Conservation (phyloP, 169 alveolate species). For the Amoebophrya sp. region DNA sequence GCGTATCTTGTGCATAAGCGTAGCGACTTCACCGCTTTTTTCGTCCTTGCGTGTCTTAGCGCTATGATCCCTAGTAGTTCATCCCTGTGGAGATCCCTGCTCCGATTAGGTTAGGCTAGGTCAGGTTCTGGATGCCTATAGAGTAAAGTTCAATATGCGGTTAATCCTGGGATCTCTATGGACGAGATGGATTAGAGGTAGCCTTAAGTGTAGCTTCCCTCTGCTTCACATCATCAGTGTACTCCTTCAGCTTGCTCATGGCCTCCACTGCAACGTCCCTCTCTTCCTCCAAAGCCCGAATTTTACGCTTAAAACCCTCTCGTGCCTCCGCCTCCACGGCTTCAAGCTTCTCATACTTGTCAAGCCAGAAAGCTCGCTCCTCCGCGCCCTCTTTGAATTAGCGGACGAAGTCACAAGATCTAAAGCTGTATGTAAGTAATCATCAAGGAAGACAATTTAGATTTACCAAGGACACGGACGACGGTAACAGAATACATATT, state of each 20-base stretch:
- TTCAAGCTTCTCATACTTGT: neutral
- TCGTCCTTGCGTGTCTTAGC: neutral
- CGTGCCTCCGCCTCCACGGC: neutral
- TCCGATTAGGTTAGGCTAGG: too few species aligned
- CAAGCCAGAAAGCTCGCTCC: neutral
- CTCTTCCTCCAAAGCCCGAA: neutral
- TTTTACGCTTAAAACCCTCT: neutral
- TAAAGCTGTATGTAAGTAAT: too few species aligned
- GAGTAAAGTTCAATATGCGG: too few species aligned
- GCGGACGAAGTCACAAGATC: too few species aligned
- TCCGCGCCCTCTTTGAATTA: neutral
- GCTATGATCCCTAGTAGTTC: too few species aligned
- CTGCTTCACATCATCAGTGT: neutral
- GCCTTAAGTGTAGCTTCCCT: neutral
- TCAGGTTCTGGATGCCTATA: too few species aligned
- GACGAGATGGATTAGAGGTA: too few species aligned
- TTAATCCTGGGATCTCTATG: too few species aligned
- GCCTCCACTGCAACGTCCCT: neutral
- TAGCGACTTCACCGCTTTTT: neutral
- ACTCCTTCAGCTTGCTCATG: neutral
- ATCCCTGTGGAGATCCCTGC: too few species aligned
- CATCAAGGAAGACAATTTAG: too few species aligned
- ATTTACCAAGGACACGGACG: too few species aligned
- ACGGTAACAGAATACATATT: too few species aligned
- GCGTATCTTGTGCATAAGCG: neutral